A percentile compares a stretch with the other conserved stretches of the same genome.
Conservation (phyloP, 768 basidiomycete genomes). For the Auriscalpium orientale region DNA sequence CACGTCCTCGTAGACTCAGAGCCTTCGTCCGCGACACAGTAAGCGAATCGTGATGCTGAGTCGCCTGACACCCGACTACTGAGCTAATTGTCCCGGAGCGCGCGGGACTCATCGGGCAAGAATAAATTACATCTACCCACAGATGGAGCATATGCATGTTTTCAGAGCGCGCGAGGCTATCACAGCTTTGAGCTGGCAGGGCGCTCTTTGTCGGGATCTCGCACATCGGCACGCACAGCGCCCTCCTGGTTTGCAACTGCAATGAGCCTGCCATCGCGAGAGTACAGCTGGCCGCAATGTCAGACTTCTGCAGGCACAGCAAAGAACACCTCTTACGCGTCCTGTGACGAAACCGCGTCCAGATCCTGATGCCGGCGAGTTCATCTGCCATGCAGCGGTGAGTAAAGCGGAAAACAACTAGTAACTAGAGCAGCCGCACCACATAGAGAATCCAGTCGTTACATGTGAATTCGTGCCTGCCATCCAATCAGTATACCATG, state of each 20-base stretch:
- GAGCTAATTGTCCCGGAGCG: no score
- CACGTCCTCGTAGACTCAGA: no score
- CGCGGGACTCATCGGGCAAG: no score
- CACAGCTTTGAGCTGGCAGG: constrained; percentile 9
- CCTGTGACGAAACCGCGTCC: constrained; percentile 7
- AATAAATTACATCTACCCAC: no score
- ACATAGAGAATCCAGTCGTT: constrained; percentile 78
- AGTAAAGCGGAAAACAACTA: no score
- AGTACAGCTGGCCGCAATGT: constrained; percentile 7
- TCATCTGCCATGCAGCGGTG: neutral
- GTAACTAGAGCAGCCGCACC: constrained; percentile 26
- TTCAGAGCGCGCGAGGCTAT: neutral
- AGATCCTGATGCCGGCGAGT: constrained; percentile 1
- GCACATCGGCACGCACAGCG: constrained; percentile 7
- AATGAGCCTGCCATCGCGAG: constrained; percentile 7
- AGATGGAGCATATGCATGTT: no score
- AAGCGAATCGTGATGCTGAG: no score
- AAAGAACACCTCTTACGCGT: constrained; percentile 1
- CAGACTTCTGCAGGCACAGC: neutral
- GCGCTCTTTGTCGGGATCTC: neutral
- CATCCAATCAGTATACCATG: neutral
- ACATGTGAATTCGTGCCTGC: constrained; percentile 66
- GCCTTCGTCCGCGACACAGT: no score
- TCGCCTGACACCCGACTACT: no score
- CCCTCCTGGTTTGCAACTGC: constrained; percentile 13